These are phyloP conservation scores for Achaetomiella virescens DNA, from an alignment of 495 filamentous ascomycete species.

Conservation along the genomic window DNA sequence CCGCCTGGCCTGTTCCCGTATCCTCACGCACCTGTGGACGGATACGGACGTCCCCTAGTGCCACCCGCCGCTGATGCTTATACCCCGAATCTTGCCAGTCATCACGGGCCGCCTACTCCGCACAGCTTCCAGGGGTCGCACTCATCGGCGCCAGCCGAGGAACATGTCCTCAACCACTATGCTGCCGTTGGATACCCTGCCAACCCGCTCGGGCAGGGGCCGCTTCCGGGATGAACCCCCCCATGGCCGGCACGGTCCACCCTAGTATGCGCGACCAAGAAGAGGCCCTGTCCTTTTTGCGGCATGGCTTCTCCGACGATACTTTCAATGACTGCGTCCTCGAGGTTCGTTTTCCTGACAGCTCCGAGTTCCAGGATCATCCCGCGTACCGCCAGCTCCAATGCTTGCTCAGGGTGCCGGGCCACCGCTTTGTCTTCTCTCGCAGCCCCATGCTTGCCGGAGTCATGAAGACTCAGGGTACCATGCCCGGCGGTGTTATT, in stretches of 20 bases:
- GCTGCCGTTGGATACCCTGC: constrained; percentile 1
- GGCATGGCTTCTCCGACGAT: constrained; percentile 34
- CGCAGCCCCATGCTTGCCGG: constrained; percentile 40
- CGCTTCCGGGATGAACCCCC: constrained; percentile 11
- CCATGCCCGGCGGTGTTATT: constrained; percentile 27
- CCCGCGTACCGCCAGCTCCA: constrained; percentile 34
- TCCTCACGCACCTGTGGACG: constrained; percentile 32
- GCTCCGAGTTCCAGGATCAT: constrained; percentile 38
- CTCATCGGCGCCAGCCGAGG: constrained; percentile 36
- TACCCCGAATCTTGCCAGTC: constrained; percentile 30
- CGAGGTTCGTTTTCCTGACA: constrained; percentile 39
- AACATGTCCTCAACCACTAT: constrained; percentile 26
- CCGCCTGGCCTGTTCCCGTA: constrained; percentile 30
- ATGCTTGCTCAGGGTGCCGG: constrained; percentile 35
- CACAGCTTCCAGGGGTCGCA: constrained; percentile 52
- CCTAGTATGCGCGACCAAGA: constrained; percentile 22
- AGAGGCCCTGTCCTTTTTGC: constrained; percentile 33
- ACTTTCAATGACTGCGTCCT: constrained; percentile 45
- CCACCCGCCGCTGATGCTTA: constrained; percentile 34
- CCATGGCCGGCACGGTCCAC: constrained; percentile 7
- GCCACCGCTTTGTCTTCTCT: constrained; percentile 48
- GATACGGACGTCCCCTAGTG: constrained; percentile 28
- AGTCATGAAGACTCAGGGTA: constrained; percentile 17
- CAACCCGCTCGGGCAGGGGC: constrained; percentile 3
- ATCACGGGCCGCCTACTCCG: constrained; percentile 44